phyloP scores from a whole-genome alignment of 768 basidiomycete species.

The Amanita rubescens region DNA sequence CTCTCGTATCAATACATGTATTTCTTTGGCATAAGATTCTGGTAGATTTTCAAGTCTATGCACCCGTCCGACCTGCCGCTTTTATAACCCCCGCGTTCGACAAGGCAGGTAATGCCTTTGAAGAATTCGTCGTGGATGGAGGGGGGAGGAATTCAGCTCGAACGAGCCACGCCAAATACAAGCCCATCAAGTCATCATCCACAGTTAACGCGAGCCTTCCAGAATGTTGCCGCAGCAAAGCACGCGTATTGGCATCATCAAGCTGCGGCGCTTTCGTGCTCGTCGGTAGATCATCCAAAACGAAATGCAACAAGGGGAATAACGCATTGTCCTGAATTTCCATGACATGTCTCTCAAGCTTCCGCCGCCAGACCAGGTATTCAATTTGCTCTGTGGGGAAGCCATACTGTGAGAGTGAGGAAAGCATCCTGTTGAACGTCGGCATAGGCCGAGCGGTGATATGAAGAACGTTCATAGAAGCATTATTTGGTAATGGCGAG shows the following conservation, averaged over 20 bases:
- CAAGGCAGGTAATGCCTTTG: constrained; percentile 45
- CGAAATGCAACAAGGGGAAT: constrained; percentile 95
- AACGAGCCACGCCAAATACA: constrained; percentile 90
- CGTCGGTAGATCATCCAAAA: constrained; percentile 94
- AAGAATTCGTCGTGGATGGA: constrained; percentile 32
- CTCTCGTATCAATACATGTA: neutral
- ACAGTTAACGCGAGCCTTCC: constrained; percentile 49
- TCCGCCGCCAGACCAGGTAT: constrained; percentile 87
- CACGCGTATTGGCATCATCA: constrained; percentile 78
- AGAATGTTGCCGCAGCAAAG: constrained; percentile 42
- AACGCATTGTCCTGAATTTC: constrained; percentile 93
- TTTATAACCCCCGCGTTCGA: constrained; percentile 33
- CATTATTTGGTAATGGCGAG: constrained; percentile 42
- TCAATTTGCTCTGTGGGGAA: constrained; percentile 74
- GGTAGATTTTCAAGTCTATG: constrained; percentile 17
- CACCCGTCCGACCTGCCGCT: constrained; percentile 66
- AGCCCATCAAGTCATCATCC: constrained; percentile 67
- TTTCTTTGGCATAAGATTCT: neutral
- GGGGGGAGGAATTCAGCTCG: constrained; percentile 72
- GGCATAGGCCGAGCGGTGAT: constrained; percentile 81
- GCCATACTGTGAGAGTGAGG: constrained; percentile 68
- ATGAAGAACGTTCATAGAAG: constrained; percentile 60
- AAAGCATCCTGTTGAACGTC: constrained; percentile 84
- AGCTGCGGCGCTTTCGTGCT: constrained; percentile 91
- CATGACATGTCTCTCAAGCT: constrained; percentile 92